Percentiles rank a stretch among this genome's conserved stretches.
phyloP scores from a whole-genome alignment of 129 eudicot species.

The Calendula officinalis region DNA sequence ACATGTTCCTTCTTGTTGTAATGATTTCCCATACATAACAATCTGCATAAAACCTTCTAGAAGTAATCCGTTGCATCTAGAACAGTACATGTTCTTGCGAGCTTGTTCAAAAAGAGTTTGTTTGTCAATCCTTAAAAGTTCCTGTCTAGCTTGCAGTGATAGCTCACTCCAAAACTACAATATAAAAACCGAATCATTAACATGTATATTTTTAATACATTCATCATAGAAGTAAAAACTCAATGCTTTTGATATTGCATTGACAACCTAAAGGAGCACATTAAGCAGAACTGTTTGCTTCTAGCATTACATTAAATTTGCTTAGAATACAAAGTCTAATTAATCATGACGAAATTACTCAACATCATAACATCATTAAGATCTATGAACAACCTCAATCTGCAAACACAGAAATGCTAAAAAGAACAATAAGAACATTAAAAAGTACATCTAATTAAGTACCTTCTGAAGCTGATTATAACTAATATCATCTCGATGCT shows the following conservation, averaged over 20 bases:
- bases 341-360: slow-evolving; percentile 15
- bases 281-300: background rate
- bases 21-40: slow-evolving; percentile 74
- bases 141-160: slow-evolving; percentile 74
- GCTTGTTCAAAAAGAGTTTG: slow-evolving; percentile 93
- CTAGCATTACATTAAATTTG: background rate
- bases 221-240: background rate
- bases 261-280: slow-evolving; percentile 9
- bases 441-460: slow-evolving; percentile 23
- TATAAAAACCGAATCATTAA: background rate
- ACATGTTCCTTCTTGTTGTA: slow-evolving; percentile 57
- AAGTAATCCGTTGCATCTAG: slow-evolving; percentile 94
- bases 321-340: background rate
- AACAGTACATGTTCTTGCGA: slow-evolving; percentile 95
- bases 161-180: slow-evolving; percentile 95
- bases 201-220: background rate
- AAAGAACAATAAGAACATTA: background rate
- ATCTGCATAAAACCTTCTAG: slow-evolving; percentile 93
- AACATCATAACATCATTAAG: slow-evolving; percentile 5
- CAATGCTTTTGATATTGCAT: slow-evolving; percentile 1
- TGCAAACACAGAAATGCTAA: background rate
- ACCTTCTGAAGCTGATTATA: slow-evolving; percentile 92
- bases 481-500: slow-evolving; percentile 67
- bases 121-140: slow-evolving; percentile 77
- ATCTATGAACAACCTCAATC: slow-evolving; percentile 23